Evolutionary conservation across 2,329 filamentous ascomycete genomes (phyloP).

Genomic region (Amylocarpus encephaloides): DNA sequence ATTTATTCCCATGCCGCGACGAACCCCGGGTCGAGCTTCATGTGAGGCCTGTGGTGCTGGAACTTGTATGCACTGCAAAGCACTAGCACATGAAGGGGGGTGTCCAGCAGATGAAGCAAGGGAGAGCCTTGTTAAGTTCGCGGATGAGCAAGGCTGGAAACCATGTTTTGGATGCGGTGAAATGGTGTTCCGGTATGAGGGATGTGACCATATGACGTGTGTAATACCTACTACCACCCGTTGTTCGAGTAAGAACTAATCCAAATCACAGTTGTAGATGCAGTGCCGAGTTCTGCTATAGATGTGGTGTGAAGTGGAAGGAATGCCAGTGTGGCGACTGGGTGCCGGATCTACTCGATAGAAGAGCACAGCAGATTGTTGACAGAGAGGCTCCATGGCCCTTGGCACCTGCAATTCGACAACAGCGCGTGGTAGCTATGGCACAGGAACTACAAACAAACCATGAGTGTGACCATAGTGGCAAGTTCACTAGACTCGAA

Average conservation of each 20-base stretch:
- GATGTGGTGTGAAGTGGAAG: slow-evolving; percentile 21
- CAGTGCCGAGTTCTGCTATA: slow-evolving; percentile 21
- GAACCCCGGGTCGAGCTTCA: slow-evolving; percentile 9
- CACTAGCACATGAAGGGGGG: slow-evolving; percentile 14
- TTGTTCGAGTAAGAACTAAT: slow-evolving; percentile 8
- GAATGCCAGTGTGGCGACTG: slow-evolving; percentile 20
- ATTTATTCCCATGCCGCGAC: slow-evolving; percentile 10
- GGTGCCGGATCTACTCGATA: slow-evolving; percentile 17
- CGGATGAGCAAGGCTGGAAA: slow-evolving; percentile 16
- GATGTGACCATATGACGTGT: slow-evolving; percentile 20
- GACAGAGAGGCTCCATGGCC: slow-evolving; percentile 18
- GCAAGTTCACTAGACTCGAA: slow-evolving; percentile 15
- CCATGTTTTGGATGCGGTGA: slow-evolving; percentile 16
- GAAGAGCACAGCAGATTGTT: slow-evolving; percentile 20
- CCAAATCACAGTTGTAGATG: slow-evolving; percentile 19
- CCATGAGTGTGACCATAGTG: slow-evolving; percentile 18
- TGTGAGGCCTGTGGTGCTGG: slow-evolving; percentile 13
- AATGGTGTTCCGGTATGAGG: slow-evolving; percentile 16
- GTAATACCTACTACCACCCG: slow-evolving; percentile 6
- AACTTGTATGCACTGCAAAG: slow-evolving; percentile 19
- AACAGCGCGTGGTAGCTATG: slow-evolving; percentile 16
- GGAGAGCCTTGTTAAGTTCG: slow-evolving; percentile 13
- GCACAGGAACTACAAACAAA: slow-evolving; percentile 15
- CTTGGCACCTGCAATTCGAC: slow-evolving; percentile 15
- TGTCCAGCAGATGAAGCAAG: slow-evolving; percentile 15